A percentile compares a stretch with the other conserved stretches of the same genome.
Evolutionary conservation across 768 basidiomycete species (phyloP).

Genomic region (Russula sp.): DNA sequence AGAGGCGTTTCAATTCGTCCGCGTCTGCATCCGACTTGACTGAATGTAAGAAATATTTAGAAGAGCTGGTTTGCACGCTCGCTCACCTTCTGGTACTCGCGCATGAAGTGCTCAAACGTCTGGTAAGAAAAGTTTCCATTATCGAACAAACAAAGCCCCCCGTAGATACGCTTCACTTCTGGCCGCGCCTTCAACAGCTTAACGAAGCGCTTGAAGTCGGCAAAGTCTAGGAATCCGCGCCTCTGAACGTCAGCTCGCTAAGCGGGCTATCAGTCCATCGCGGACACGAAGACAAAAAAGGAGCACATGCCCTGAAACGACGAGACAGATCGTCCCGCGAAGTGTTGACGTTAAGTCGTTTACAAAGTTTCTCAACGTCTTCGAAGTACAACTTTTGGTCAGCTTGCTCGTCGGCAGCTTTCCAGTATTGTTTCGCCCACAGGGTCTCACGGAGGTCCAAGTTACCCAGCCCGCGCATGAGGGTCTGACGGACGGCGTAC

Average conservation of each 20-base stretch:
- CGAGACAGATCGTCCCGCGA: slow-evolving; percentile 44
- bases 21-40: slow-evolving; percentile 28
- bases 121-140: slow-evolving; percentile 32
- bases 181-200: slow-evolving; percentile 77
- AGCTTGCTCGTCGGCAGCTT: slow-evolving; percentile 52
- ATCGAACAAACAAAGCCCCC: slow-evolving; percentile 29
- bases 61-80: slow-evolving; percentile 32
- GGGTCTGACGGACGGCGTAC: slow-evolving; percentile 54
- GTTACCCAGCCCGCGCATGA: slow-evolving; percentile 62
- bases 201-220: slow-evolving; percentile 76
- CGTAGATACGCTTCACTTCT: slow-evolving; percentile 66
- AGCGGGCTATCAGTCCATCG: neutral
- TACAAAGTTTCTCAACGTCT: slow-evolving; percentile 66
- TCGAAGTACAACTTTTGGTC: slow-evolving; percentile 61
- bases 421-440: slow-evolving; percentile 84
- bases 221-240: slow-evolving; percentile 61
- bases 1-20: slow-evolving; percentile 31
- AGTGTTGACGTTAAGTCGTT: slow-evolving; percentile 58
- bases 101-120: slow-evolving; percentile 47
- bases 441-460: slow-evolving; percentile 55
- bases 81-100: slow-evolving; percentile 42
- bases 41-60: slow-evolving; percentile 2
- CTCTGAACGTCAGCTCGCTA: slow-evolving; percentile 57
- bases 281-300: neutral
- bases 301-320: slow-evolving; percentile 46